phyloP scores from a whole-genome alignment of 345 rosid species.

The Melaleuca quinquenervia region DNA sequence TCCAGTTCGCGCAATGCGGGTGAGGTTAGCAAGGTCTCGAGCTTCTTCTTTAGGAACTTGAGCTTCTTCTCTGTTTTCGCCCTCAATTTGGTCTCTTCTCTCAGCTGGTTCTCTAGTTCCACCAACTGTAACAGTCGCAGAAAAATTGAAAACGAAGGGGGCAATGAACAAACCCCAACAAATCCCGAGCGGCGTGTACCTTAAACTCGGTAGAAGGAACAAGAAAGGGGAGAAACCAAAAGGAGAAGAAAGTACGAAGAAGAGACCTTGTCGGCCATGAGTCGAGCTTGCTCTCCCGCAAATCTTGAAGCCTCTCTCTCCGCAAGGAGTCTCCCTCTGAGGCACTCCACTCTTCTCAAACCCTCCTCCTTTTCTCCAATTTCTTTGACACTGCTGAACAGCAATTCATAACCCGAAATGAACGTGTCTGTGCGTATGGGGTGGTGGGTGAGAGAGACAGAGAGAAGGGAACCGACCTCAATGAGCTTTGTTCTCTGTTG shows the following conservation, averaged over 20 bases:
- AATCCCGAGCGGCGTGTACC: not conserved
- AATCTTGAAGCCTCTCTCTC: constrained; percentile 76
- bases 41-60: constrained; percentile 39
- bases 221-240: not conserved
- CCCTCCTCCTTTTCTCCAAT: not conserved
- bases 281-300: constrained; percentile 53
- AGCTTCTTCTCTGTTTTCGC: constrained; percentile 64
- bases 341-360: constrained; percentile 50
- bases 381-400: not conserved
- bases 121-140: constrained; percentile 21
- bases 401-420: not conserved
- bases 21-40: constrained; percentile 35
- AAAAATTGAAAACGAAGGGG: not conserved
- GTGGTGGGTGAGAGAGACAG: not conserved
- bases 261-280: constrained; percentile 47
- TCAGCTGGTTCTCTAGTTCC: constrained; percentile 48
- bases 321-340: constrained; percentile 76
- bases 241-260: not conserved
- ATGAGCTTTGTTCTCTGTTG: not conserved
- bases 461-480: not conserved
- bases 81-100: constrained; percentile 54
- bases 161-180: not conserved
- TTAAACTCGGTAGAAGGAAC: not conserved
- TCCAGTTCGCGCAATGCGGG: constrained; percentile 20
- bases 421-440: not conserved